Conservation (phyloP, 768 basidiomycete genomes). For the Rubroboletus satanas region DNA sequence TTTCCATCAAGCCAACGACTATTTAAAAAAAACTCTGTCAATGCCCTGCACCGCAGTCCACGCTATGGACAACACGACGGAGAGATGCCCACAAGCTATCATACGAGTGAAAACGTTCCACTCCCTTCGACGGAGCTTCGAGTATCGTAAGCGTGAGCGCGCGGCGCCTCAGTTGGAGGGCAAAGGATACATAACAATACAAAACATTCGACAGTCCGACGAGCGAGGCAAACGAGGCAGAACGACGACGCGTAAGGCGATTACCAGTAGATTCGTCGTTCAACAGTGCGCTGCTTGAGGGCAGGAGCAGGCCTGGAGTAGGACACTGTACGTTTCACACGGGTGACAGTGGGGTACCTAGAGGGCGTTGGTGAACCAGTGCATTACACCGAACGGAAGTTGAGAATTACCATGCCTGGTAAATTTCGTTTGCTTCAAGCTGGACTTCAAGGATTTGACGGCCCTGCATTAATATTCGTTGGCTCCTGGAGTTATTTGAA, state of each 20-base stretch:
- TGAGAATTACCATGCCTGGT: constrained; percentile 58
- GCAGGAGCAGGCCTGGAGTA: constrained; percentile 47
- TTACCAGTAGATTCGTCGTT: constrained; percentile 77
- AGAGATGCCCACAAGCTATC: constrained; percentile 14
- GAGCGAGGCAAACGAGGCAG: not conserved
- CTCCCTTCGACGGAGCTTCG: constrained; percentile 51
- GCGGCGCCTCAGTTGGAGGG: not conserved
- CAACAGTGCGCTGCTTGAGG: constrained; percentile 53
- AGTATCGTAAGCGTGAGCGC: constrained; percentile 39
- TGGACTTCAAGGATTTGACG: constrained; percentile 82
- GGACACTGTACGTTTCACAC: constrained; percentile 69
- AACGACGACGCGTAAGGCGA: not conserved
- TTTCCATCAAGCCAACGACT: constrained; percentile 8
- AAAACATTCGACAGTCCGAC: constrained; percentile 26
- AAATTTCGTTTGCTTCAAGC: constrained; percentile 64
- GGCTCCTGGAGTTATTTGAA: not conserved
- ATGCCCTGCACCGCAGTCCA: constrained; percentile 22
- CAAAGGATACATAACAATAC: constrained; percentile 32
- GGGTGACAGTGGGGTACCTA: constrained; percentile 77
- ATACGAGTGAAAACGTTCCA: constrained; percentile 17
- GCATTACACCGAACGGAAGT: not conserved
- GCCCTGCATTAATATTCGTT: constrained; percentile 45
- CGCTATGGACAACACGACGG: constrained; percentile 8
- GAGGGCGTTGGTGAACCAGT: constrained; percentile 2
- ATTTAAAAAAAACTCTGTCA: constrained; percentile 3